Base-by-base conservation (phyloP, 345 rosid genomes). In the Gossypium longicalyx region DNA sequence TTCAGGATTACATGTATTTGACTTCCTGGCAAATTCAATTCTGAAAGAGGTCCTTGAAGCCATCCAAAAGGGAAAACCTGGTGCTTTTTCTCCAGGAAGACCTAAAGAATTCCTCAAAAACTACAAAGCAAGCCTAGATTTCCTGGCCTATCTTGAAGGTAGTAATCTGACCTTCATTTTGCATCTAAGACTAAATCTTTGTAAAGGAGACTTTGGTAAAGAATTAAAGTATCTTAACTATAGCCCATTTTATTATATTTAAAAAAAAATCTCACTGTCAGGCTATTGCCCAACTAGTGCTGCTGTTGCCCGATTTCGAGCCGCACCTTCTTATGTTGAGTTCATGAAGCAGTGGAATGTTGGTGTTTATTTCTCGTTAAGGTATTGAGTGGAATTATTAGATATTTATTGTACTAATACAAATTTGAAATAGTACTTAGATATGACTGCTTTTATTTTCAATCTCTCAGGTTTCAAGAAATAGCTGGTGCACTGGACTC, bases 81-180 rank as follows among this genome's bases (percentile, higher is more conserved):
- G 97, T 79, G 97, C 94, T n/a, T 95, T 91, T 87, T 91, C 99
- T 73, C 97, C 99, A 43, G 99, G 99, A 84, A 91, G 97, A 77
- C 99, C 98, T 71, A 83, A 90, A 43, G 97, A 88, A 44, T 96
- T 96, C 91, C 83, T 96, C 77, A 89, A 80, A 73, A 95, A 95
- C 84, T 95, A 93, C 86, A 93, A 90, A 82, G 88, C 97, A 76
- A 95, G 97, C 86, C 81, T 91, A 20, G 87, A 90, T 74, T 93
- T 95, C 87, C 74, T 95, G 86, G 89, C 89, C 73, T 80, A 87
- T 85, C 92, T 96, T 76, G 97, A 96, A 93, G 99, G 99, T 95
- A 89, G 75, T 66, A n/a, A 80, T 65, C 48, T 57, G 41, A 79
- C 52, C 43, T 61, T 64, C 25, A 48, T 70, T 45, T 29, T 75